A percentile compares a stretch with the other conserved stretches of the same genome.
Evolutionary conservation across 176 grass and related monocot genomes (phyloP).

Genomic region (Ananas comosus): DNA sequence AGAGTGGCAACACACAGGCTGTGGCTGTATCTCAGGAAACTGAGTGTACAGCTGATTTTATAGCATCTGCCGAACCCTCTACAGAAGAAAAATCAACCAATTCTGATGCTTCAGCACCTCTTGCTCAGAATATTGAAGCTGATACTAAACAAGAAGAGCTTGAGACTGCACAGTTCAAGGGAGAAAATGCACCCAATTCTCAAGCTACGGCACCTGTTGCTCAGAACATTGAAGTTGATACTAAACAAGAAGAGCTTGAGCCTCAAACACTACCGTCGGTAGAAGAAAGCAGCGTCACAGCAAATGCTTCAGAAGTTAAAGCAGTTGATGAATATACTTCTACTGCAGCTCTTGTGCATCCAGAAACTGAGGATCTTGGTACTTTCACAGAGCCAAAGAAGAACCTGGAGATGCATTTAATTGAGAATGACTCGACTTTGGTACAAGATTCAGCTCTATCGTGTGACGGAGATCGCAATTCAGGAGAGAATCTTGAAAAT

Average conservation of each 20-base stretch:
- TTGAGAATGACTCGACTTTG: background rate
- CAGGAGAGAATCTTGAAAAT: too few relatives aligned
- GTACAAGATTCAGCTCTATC: background rate
- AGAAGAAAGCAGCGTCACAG: conserved; percentile 4
- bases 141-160: background rate
- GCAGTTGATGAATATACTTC: too few relatives aligned
- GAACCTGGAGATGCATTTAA: background rate
- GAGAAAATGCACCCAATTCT: background rate
- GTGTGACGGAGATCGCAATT: too few relatives aligned
- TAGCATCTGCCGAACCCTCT: background rate
- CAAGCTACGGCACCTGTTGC: background rate
- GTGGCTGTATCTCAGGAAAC: background rate
- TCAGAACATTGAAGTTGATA: conserved; percentile 3
- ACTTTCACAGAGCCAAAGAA: conserved; percentile 2
- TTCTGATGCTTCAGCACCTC: background rate
- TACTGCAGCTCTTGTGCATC: background rate
- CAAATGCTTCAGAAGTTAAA: background rate
- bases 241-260: background rate
- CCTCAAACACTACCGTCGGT: background rate
- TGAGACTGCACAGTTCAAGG: background rate
- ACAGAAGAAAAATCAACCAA: background rate
- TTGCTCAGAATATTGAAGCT: background rate
- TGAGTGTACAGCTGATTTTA: background rate
- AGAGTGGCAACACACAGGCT: background rate
- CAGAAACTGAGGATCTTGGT: conserved; percentile 5